Conservation (phyloP, 495 filamentous ascomycete species). For the Margaritispora aquatica region DNA sequence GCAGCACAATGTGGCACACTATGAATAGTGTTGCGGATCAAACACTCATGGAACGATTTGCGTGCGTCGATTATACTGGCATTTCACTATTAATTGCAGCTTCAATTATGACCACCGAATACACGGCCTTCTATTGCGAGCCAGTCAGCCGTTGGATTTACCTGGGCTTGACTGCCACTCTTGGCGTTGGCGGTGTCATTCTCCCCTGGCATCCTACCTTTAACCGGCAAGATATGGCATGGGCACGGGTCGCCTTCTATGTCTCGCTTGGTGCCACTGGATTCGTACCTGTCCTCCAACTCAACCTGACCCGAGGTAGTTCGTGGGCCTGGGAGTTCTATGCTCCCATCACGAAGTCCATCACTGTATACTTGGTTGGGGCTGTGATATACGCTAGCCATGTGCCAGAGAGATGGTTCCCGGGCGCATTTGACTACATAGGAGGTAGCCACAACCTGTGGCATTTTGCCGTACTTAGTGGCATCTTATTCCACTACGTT, state of each 20-base stretch:
- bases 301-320: constrained; percentile 68
- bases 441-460: constrained; percentile 96
- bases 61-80: constrained; percentile 97
- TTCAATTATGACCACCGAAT: constrained; percentile 97
- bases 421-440: constrained; percentile 88
- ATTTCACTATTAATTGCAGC: constrained; percentile 95
- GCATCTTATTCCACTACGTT: constrained; percentile 93
- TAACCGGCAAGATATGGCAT: constrained; percentile 87
- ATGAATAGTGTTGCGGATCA: constrained; percentile 94
- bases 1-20: constrained; percentile 95
- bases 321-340: constrained; percentile 80
- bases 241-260: constrained; percentile 89
- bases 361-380: constrained; percentile 78
- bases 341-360: constrained; percentile 76
- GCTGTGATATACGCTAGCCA: constrained; percentile 89
- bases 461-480: constrained; percentile 91
- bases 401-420: constrained; percentile 87
- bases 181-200: constrained; percentile 85
- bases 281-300: constrained; percentile 80
- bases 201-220: constrained; percentile 96
- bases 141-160: constrained; percentile 82
- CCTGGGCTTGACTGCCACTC: constrained; percentile 69
- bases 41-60: constrained; percentile 85
- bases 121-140: constrained; percentile 98
- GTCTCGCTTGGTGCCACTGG: constrained; percentile 84